Base-by-base conservation (phyloP, 495 filamentous ascomycete genomes). In the Stereocaulon alpinum region DNA sequence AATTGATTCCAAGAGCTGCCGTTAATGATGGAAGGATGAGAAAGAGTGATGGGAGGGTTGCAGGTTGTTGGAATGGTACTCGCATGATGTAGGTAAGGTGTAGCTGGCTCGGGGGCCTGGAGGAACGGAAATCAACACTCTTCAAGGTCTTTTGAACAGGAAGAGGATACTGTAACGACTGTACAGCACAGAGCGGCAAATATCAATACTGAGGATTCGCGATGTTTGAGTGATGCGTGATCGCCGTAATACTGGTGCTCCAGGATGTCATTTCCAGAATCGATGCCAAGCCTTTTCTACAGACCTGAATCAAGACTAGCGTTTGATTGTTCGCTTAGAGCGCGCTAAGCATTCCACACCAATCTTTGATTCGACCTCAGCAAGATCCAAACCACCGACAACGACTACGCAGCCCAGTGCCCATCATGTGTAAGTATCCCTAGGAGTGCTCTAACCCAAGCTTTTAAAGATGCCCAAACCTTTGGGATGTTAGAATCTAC, bases 391-490 rank as follows among this genome's bases (percentile, higher is more conserved):
- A 15, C 15, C 44, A 59, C 61, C 59, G 29, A 27, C 41, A 48
- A 29, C 55, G 9, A 48, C 32, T 15, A 41, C 40, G 44, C 27
- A 65, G 71, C 72, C 67, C 71, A 74, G 74, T 73, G 72, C 75
- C 76, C 74, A 80, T 77, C 74, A 81, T 81, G 78, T 81, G 78
- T 81, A 80, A 70, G 78, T 80, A 66, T 18, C 58, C 48, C 55
- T 34, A 37, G 32, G 49, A 52, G 30, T 5, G 20, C 10, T 40
- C 53, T 6, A 12, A 20, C 15, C 42, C 40, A 9, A 41, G 6
- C 9, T 4, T 11, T 3, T 20, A 14, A 17, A 20, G 2, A 10
- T 0, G 0, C 7, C 17, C 10, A 45, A 15, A 3, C 17, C 53
- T n/a, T 60, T 4, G 43, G 34, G 20, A 4, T 12, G 3, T 14